Percentiles rank a stretch among this genome's conserved stretches.
Conservation (phyloP, 1,139 yeast species). For the Kodamaea ohmeri region DNA sequence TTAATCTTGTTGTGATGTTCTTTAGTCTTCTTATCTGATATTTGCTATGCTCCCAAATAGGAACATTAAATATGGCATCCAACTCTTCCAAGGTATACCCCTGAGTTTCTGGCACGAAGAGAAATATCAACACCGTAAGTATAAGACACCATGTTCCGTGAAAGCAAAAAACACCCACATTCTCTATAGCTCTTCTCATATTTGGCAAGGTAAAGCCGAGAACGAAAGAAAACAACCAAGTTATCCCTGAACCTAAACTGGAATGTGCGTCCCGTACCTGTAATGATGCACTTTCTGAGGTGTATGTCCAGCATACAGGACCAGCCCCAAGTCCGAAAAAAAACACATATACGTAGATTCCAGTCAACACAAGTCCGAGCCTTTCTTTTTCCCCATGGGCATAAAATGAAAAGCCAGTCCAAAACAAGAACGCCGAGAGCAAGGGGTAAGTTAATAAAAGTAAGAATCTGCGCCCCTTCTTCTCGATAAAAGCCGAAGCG, state of each 20-base stretch:
- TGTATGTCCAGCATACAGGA: conserved; percentile 8
- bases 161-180: conserved; percentile 37
- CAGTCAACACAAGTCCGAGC: conserved; percentile 9
- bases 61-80: conserved; percentile 23
- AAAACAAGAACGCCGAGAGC: conserved; percentile 6
- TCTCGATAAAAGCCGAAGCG: conserved; percentile 6
- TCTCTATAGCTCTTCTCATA: conserved; percentile 6
- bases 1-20: neutral
- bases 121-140: conserved; percentile 34
- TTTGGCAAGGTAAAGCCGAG: conserved; percentile 10
- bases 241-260: conserved; percentile 8
- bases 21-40: conserved; percentile 1
- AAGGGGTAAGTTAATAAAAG: conserved; percentile 8
- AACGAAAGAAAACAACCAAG: conserved; percentile 9
- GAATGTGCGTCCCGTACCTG: conserved; percentile 8
- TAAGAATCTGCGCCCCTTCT: conserved; percentile 6
- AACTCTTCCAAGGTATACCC: conserved; percentile 44
- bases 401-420: conserved; percentile 10
- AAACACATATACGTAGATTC: conserved; percentile 8
- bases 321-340: conserved; percentile 10
- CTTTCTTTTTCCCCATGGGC: conserved; percentile 7
- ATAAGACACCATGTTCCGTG: conserved; percentile 33
- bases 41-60: conserved; percentile 6
- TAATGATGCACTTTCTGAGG: conserved; percentile 8
- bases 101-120: conserved; percentile 38